phyloP scores from a whole-genome alignment of 164 flowering plant genomes.

The Piper betle region DNA sequence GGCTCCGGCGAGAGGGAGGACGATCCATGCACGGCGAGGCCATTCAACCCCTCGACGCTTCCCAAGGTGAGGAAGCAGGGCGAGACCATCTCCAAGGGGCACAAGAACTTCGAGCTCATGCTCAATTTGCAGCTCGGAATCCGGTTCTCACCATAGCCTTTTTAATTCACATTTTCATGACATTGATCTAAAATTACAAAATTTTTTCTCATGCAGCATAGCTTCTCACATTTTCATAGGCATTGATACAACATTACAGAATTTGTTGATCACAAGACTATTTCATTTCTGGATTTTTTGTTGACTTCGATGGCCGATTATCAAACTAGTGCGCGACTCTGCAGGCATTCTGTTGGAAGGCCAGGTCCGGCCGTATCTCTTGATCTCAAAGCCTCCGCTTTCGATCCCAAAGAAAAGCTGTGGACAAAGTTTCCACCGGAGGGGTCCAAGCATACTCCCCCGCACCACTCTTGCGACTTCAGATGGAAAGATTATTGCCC shows the following conservation, averaged over 20 bases:
- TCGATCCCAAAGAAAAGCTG: conserved; percentile 74
- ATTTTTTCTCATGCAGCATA: too few relatives aligned
- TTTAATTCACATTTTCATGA: too few relatives aligned
- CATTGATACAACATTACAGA: too few relatives aligned
- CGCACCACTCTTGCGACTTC: conserved; percentile 71
- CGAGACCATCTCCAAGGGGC: conserved; percentile 31
- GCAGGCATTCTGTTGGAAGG: conserved; percentile 79
- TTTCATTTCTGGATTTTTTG: background rate
- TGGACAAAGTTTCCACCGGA: conserved; percentile 80
- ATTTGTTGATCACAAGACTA: too few relatives aligned
- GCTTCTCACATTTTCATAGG: too few relatives aligned
- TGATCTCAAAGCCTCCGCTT: conserved; percentile 63
- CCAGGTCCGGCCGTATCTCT: conserved; percentile 55
- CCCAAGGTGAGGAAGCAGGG: conserved; percentile 50
- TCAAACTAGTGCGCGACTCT: too few relatives aligned
- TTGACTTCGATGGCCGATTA: too few relatives aligned
- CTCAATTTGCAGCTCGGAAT: conserved; percentile 31
- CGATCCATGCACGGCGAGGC: conserved; percentile 28
- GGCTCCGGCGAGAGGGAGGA: conserved; percentile 15
- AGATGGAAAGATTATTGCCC: conserved; percentile 93
- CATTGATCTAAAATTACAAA: too few relatives aligned
- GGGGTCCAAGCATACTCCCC: conserved; percentile 78
- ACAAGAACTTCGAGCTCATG: conserved; percentile 32
- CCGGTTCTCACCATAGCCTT: conserved; percentile 9
- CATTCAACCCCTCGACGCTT: conserved; percentile 13